Conservation (phyloP, 768 basidiomycete genomes). For the Tulasnella sp. region DNA sequence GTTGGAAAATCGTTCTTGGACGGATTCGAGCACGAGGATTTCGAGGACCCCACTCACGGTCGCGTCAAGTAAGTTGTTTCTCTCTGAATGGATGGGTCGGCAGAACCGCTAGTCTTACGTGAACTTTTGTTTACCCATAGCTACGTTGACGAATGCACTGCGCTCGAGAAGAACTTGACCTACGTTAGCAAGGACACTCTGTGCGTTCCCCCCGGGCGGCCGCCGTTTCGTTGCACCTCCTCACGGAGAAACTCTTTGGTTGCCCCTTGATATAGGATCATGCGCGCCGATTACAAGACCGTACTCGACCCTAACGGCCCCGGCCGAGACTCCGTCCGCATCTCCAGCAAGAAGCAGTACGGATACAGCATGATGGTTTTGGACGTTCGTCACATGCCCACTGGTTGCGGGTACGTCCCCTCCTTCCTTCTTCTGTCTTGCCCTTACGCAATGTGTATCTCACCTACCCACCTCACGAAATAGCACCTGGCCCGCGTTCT, state of each 20-base stretch:
- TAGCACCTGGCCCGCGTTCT: slow-evolving; percentile 49
- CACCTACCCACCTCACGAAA: not conserved
- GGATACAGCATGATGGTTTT: slow-evolving; percentile 52
- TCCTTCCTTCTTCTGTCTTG: not conserved
- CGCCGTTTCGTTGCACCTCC: not conserved
- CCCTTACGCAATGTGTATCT: not conserved
- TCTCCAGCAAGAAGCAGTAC: slow-evolving; percentile 52
- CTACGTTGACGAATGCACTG: slow-evolving; percentile 48
- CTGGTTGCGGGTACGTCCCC: slow-evolving; percentile 37
- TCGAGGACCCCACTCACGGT: slow-evolving; percentile 14
- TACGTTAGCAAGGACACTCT: slow-evolving; percentile 44
- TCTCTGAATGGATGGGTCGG: not conserved
- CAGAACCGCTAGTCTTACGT: not conserved
- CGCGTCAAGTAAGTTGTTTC: slow-evolving; percentile 14
- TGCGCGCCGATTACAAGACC: slow-evolving; percentile 54
- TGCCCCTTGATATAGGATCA: slow-evolving; percentile 33
- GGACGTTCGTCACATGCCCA: slow-evolving; percentile 56
- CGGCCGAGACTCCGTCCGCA: slow-evolving; percentile 56
- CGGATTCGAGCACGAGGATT: slow-evolving; percentile 12
- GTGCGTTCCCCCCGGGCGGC: not conserved
- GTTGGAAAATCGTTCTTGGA: slow-evolving; percentile 8
- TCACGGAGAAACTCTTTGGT: not conserved
- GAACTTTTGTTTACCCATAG: slow-evolving; percentile 34
- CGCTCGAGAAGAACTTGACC: slow-evolving; percentile 53
- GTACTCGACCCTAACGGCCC: slow-evolving; percentile 46